Evolutionary conservation across 2,329 filamentous ascomycete species (phyloP).

Genomic region (Akanthomyces muscarius): DNA sequence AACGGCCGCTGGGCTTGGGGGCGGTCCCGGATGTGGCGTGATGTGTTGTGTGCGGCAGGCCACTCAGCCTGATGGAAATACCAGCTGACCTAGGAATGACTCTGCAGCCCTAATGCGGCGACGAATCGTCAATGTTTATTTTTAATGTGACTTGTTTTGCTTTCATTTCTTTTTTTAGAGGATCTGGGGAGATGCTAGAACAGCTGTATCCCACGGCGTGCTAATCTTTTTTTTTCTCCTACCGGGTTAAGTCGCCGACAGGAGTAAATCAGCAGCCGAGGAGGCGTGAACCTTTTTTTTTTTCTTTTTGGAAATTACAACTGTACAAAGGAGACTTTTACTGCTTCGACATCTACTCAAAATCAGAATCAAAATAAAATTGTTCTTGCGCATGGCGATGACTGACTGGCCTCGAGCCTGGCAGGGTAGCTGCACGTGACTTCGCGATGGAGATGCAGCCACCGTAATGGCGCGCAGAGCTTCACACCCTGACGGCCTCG

Average conservation of each 20-base stretch:
- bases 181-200: not conserved
- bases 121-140: not conserved
- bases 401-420: too few species aligned
- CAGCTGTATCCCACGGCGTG: too few species aligned
- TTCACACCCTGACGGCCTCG: not conserved
- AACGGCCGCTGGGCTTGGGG: not conserved
- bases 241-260: too few species aligned
- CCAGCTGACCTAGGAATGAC: not conserved
- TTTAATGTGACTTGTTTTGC: not conserved
- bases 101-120: not conserved
- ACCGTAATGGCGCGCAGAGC: not conserved
- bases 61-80: not conserved
- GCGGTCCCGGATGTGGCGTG: constrained; percentile 4
- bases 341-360: not conserved
- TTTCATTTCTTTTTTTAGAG: not conserved
- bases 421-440: constrained; percentile 10
- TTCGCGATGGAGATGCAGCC: constrained; percentile 11
- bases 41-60: not conserved
- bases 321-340: too few species aligned
- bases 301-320: too few species aligned
- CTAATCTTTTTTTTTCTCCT: too few species aligned
- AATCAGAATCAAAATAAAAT: not conserved
- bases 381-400: too few species aligned
- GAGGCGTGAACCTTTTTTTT: too few species aligned
- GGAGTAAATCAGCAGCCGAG: too few species aligned